phyloP scores from a whole-genome alignment of 163 green algal genomes.

The Chloroidium sp. region DNA sequence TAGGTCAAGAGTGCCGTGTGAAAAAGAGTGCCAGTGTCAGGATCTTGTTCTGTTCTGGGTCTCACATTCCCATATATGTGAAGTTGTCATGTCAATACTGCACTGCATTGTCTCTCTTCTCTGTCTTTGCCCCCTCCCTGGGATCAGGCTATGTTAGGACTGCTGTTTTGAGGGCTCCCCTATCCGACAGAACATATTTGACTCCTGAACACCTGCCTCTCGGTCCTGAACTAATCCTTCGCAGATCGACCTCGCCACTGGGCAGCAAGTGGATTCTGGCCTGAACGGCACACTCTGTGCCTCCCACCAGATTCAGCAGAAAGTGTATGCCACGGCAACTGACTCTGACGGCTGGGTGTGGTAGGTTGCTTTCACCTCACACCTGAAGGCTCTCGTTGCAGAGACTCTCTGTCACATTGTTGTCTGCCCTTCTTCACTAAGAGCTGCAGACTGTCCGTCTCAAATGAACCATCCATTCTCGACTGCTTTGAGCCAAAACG shows the following conservation, averaged over 20 bases:
- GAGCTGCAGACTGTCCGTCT: too few species aligned
- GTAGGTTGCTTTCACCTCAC: background rate
- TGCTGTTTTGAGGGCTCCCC: background rate
- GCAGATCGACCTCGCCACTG: slow-evolving; percentile 14
- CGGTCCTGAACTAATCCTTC: too few species aligned
- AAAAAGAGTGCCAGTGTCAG: too few species aligned
- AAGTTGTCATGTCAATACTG: too few species aligned
- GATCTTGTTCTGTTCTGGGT: too few species aligned
- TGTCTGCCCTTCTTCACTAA: too few species aligned
- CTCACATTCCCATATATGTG: too few species aligned
- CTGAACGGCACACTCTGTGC: slow-evolving; percentile 1
- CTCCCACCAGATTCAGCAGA: slow-evolving; percentile 4
- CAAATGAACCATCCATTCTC: too few species aligned
- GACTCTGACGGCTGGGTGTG: slow-evolving; percentile 16
- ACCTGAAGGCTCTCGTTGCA: too few species aligned
- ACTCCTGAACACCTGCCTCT: background rate
- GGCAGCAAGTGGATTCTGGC: slow-evolving; percentile 8
- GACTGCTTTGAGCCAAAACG: too few species aligned
- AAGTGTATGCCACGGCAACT: slow-evolving; percentile 5
- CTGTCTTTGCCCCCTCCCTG: background rate
- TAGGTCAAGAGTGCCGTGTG: too few species aligned
- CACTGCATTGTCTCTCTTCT: background rate
- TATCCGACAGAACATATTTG: background rate
- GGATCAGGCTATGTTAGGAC: background rate
- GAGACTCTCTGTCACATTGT: too few species aligned